A percentile compares a stretch with the other conserved stretches of the same genome.
These are phyloP conservation scores for Cylindrotheca fusiformis DNA, from an alignment of 108 stramenopile species.

Conservation along the genomic window DNA sequence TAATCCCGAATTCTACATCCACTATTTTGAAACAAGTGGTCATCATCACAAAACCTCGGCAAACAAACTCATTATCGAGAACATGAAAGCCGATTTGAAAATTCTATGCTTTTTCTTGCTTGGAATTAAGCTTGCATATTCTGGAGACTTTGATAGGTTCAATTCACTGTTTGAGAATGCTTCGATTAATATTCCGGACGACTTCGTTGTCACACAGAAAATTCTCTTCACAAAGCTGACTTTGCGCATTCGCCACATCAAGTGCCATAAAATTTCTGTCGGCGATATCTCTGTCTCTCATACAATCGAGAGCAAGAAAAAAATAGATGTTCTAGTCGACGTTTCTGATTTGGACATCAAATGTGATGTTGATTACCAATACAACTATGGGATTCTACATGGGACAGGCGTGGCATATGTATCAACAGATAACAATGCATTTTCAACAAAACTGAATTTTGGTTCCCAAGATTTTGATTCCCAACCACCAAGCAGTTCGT, in stretches of 20 bases:
- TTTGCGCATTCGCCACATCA: slow-evolving; percentile 17
- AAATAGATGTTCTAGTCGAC: slow-evolving; percentile 11
- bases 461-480: slow-evolving; percentile 27
- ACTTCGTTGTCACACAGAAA: slow-evolving; percentile 16
- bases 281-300: slow-evolving; percentile 19
- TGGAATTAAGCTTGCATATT: not conserved
- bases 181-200: slow-evolving; percentile 14
- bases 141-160: slow-evolving; percentile 21
- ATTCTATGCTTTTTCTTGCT: too few species aligned
- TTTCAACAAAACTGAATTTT: slow-evolving; percentile 34
- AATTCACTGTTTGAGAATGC: slow-evolving; percentile 31
- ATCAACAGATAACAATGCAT: slow-evolving; percentile 19
- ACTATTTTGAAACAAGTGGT: too few species aligned
- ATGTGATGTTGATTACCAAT: slow-evolving; percentile 26
- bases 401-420: slow-evolving; percentile 17
- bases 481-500: slow-evolving; percentile 31
- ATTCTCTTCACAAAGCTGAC: slow-evolving; percentile 12
- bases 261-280: slow-evolving; percentile 26
- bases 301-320: slow-evolving; percentile 6
- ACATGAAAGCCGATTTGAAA: too few species aligned
- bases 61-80: too few species aligned
- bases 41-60: too few species aligned
- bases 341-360: slow-evolving; percentile 10
- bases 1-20: too few species aligned
- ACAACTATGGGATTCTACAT: slow-evolving; percentile 25